phyloP scores from a whole-genome alignment of 495 filamentous ascomycete genomes.

The Cenococcum geophilum region DNA sequence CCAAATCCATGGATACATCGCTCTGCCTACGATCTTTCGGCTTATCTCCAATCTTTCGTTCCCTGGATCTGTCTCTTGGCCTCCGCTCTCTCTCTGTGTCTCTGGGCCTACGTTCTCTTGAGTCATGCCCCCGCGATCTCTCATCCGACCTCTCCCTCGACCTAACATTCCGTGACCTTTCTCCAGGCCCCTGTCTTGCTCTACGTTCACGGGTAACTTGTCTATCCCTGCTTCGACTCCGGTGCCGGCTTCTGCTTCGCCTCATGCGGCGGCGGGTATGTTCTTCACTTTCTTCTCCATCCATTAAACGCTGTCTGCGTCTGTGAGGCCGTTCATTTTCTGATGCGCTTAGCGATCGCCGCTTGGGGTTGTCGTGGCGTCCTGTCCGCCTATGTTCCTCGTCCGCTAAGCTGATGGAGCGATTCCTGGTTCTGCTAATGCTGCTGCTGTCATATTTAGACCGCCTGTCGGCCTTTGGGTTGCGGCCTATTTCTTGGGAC shows the following conservation, averaged over 20 bases:
- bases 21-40: constrained; percentile 5
- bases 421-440: background rate
- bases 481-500: background rate
- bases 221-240: constrained; percentile 4
- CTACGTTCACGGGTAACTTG: background rate
- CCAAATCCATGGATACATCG: constrained; percentile 6
- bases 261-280: background rate
- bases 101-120: background rate
- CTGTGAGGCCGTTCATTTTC: background rate
- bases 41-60: constrained; percentile 6
- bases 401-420: background rate
- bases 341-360: constrained; percentile 2
- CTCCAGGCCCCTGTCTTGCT: constrained; percentile 12
- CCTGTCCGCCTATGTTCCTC: background rate
- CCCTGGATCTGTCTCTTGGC: background rate
- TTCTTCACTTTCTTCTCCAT: background rate
- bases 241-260: constrained; percentile 10
- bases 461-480: background rate
- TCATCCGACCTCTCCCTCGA: background rate
- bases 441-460: background rate
- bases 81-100: background rate
- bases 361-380: background rate
- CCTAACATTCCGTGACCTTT: background rate
- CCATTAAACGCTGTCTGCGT: background rate
- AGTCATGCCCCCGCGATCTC: background rate